Evolutionary conservation across 2,329 filamentous ascomycete species (phyloP), one percentile per base, ranked within the genome.

Genomic region (Sporothrix variecibatus): DNA sequence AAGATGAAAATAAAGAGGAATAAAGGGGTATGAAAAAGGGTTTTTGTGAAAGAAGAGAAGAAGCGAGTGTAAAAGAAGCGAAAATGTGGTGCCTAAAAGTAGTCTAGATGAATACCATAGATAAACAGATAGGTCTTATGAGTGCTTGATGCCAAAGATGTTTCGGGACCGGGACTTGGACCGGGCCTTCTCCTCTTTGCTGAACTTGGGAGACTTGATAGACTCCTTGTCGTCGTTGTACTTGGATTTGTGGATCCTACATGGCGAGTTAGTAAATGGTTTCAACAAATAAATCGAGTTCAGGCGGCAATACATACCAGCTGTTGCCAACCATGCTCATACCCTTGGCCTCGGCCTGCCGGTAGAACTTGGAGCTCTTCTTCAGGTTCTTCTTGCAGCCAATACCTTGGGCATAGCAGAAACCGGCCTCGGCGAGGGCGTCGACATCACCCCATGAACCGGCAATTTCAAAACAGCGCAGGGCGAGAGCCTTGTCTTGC

Each of bases 291-390:
- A 26, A 28, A 9, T 28, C 34, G 8, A 49, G 23, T 65, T 23
- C 12, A 43, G 8, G 20, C 3, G 8, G 26, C 26, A 43, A 75
- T 74, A 88, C 93, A 81, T 87, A 97, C 95, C 96, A 99, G 86
- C 94, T 98, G 82, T 98, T 98, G 73, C 96, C 96, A 73, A 97
- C 92, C 94, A 98, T 98, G 82, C 91, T 97, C 87, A 98, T 95
- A 7, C 96, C 96, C 83, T 96, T 96, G 31, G 92, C 91, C 81
- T 97, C 96, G 6, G 96, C 96, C 85, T 92, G 88, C 28, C 96
- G 91, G 82, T 98, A 98, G 79, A 96, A 94, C 75, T 90, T 93
- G 75, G 96, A 95, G 69, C 94, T 95, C 84, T 95, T 98, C 85
- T 94, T 98, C 80, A 98, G 85, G 80, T 98, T 93, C 84, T 98